These are phyloP conservation scores for Gymnopilus junonius DNA, from an alignment of 768 basidiomycete species.

Conservation along the genomic window DNA sequence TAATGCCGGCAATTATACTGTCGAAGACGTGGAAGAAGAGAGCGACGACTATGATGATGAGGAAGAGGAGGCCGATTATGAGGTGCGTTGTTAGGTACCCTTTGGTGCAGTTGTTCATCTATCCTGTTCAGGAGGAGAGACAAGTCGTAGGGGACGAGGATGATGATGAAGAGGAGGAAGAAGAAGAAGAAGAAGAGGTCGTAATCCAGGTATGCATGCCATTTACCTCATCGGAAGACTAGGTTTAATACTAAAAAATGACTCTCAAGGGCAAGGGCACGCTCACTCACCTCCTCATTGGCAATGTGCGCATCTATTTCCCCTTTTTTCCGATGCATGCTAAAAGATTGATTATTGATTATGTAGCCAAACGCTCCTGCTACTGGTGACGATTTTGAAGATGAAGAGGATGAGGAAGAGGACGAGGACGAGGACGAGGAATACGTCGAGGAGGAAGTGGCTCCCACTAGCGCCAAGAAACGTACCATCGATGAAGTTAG, in stretches of 20 bases:
- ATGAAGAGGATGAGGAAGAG: constrained; percentile 27
- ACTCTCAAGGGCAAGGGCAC: constrained; percentile 17
- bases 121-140: constrained; percentile 21
- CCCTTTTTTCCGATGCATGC: not conserved
- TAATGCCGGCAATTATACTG: constrained; percentile 7
- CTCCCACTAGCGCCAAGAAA: constrained; percentile 35
- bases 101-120: not conserved
- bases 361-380: constrained; percentile 32
- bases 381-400: constrained; percentile 28
- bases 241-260: not conserved
- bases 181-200: constrained; percentile 19
- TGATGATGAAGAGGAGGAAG: constrained; percentile 30
- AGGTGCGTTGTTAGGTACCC: constrained; percentile 19
- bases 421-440: constrained; percentile 38
- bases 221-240: not conserved
- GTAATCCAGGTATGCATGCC: constrained; percentile 8
- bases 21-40: constrained; percentile 29
- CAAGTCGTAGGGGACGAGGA: constrained; percentile 27
- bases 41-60: constrained; percentile 33
- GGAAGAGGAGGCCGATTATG: constrained; percentile 26
- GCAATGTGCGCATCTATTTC: constrained; percentile 26
- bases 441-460: constrained; percentile 27
- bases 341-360: not conserved
- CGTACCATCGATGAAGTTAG: constrained; percentile 38
- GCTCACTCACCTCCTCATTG: constrained; percentile 34